Conservation (phyloP, 495 filamentous ascomycete species). For the Cercophora sp. region DNA sequence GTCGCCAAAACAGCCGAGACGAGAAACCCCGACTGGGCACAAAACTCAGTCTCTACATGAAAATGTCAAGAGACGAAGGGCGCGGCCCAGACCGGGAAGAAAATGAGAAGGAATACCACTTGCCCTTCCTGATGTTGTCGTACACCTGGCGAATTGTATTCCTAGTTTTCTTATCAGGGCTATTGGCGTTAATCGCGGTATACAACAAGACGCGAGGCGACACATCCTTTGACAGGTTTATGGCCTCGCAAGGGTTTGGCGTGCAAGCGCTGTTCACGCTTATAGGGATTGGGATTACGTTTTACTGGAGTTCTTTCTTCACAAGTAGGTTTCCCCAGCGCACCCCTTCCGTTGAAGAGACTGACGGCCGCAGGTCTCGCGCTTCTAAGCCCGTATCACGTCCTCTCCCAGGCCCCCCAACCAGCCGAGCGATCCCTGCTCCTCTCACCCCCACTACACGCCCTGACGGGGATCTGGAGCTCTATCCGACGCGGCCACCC, state of each 20-base stretch:
- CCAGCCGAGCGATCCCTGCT: conserved; percentile 26
- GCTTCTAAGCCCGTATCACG: conserved; percentile 27
- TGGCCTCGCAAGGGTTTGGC: conserved; percentile 41
- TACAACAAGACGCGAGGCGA: conserved; percentile 37
- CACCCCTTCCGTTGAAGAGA: background rate
- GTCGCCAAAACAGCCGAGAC: too few relatives aligned
- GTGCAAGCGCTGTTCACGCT: conserved; percentile 42
- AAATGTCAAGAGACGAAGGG: background rate
- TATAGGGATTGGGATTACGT: conserved; percentile 38
- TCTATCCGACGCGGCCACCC: conserved; percentile 25
- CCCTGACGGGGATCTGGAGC: conserved; percentile 30
- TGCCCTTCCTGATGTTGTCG: conserved; percentile 34
- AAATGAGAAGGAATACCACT: conserved; percentile 15
- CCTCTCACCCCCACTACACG: conserved; percentile 23
- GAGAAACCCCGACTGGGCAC: conserved; percentile 13
- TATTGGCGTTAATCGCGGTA: conserved; percentile 38
- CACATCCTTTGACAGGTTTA: conserved; percentile 42
- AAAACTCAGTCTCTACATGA: conserved; percentile 8
- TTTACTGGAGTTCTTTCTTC: conserved; percentile 39
- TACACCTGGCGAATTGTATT: conserved; percentile 25
- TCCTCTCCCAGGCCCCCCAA: conserved; percentile 21
- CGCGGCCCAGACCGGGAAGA: background rate
- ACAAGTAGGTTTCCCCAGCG: conserved; percentile 23
- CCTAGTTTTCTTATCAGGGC: conserved; percentile 30
- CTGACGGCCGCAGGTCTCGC: conserved; percentile 12